Evolutionary conservation across 1,284 basidiomycete genomes (phyloP), one percentile per base, ranked within the genome.

Genomic region (Tylopilus orsonianus): DNA sequence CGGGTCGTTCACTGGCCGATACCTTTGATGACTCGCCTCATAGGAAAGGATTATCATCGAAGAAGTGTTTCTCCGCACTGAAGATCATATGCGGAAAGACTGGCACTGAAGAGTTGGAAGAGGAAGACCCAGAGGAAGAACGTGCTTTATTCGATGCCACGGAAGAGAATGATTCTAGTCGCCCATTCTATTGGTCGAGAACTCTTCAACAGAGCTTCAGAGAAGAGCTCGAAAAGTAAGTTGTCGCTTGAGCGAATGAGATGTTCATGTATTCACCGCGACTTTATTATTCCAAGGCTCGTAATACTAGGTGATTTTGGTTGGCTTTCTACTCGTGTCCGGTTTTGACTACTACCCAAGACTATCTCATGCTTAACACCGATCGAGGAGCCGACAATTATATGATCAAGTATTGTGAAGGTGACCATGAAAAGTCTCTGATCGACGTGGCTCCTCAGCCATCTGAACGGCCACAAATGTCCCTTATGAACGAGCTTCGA

Each of bases 301-400:
- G 88, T 93, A 24, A 87, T 93, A 50, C 71, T 93, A 62, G 89
- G 85, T 88, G 68, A 39, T 24, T 49, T 36, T 3, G 18, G 8
- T 27, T 13, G 19, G 5, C n/a, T 44, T 46, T 18, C 41, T 22
- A n/a, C 35, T 36, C 10, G 19, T 47, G 16, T 27, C 16, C 32
- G 30, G 19, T n/a, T 40, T 43, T 50, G 42, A 54, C 29, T 23
- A 43, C 24, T 33, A 30, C 44, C 23, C 62, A 83, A n/a, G 92
- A 93, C 68, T 93, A 87, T 68, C 75, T 94, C 38, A 93, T 93
- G 89, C 80, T 90, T 48, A 93, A 93, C 66, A 93, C 91, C 10
- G 90, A 89, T 58, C 81, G 86, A 44, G 87, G 83, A 32, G 83
- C 86, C 3, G 90, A 92, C 72, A 90, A 91, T 65, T 91, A 88